A percentile compares a stretch with the other conserved stretches of the same genome.
Conservation (phyloP, 345 rosid genomes). For the Odontarrhena argentea region DNA sequence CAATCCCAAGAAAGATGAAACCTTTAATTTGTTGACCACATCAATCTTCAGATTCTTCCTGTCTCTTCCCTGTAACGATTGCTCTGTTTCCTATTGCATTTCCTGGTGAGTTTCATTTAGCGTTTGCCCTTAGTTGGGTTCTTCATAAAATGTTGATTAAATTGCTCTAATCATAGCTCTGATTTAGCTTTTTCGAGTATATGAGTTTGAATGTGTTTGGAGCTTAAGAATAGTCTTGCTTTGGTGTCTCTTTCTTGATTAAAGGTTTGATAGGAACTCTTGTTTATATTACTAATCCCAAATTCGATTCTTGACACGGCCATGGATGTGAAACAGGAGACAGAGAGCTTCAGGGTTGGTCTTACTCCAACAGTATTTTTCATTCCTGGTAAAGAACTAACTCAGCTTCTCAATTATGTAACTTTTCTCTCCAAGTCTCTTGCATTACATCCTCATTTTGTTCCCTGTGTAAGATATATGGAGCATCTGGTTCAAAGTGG, state of each 20-base stretch:
- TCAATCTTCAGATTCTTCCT: slow-evolving; percentile 31
- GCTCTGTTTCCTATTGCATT: slow-evolving; percentile 13
- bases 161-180: slow-evolving; percentile 2
- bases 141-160: not conserved
- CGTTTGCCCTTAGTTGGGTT: not conserved
- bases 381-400: slow-evolving; percentile 58
- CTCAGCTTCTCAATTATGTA: slow-evolving; percentile 60
- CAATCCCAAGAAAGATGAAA: slow-evolving; percentile 10
- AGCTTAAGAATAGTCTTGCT: not conserved
- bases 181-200: not conserved
- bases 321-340: slow-evolving; percentile 39
- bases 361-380: no score
- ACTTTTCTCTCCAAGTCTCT: not conserved
- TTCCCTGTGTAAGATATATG: slow-evolving; percentile 51
- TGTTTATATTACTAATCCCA: not conserved
- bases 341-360: slow-evolving; percentile 46
- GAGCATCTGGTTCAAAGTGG: slow-evolving; percentile 76
- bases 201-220: not conserved
- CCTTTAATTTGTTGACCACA: no score
- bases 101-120: slow-evolving; percentile 23
- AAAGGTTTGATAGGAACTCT: not conserved
- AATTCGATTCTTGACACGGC: slow-evolving; percentile 24
- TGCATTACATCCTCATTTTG: not conserved
- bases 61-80: slow-evolving; percentile 22
- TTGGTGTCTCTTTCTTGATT: not conserved